Conservation (phyloP, 2,329 filamentous ascomycete genomes). For the Monosporascus sp. region DNA sequence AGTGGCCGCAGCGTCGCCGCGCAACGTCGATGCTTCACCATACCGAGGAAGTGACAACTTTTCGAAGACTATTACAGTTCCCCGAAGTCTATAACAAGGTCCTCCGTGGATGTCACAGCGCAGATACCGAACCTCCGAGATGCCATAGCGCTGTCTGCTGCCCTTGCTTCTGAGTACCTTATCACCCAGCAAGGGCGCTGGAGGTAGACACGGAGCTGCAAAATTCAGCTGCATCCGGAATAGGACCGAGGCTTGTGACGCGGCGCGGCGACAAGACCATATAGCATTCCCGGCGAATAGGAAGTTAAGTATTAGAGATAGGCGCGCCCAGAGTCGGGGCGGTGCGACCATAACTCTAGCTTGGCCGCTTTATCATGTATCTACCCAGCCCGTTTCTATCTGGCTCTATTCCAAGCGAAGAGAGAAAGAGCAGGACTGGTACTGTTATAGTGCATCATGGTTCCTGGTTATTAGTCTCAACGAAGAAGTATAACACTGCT, state of each 20-base stretch:
- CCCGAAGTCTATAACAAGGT: no score
- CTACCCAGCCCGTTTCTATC: not conserved
- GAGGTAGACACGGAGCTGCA: no score
- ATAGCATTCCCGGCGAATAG: not conserved
- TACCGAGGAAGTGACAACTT: no score
- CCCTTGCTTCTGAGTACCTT: not conserved
- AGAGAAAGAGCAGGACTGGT: not conserved
- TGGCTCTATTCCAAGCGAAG: not conserved
- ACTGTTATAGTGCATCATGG: not conserved
- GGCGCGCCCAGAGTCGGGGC: not conserved
- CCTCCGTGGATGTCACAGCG: not conserved
- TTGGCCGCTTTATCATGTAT: not conserved
- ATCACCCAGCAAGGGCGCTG: not conserved
- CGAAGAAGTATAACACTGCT: not conserved
- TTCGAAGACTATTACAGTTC: no score
- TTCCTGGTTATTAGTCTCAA: not conserved
- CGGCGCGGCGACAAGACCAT: not conserved
- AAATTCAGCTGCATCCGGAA: not conserved
- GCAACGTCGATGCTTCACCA: no score
- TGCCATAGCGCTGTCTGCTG: not conserved
- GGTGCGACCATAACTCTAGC: not conserved
- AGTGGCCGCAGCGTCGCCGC: no score
- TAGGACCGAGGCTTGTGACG: not conserved
- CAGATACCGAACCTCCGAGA: not conserved
- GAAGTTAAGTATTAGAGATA: not conserved